Conservation (phyloP, 2,329 filamentous ascomycete genomes). For the Diaporthe ilicicola region DNA sequence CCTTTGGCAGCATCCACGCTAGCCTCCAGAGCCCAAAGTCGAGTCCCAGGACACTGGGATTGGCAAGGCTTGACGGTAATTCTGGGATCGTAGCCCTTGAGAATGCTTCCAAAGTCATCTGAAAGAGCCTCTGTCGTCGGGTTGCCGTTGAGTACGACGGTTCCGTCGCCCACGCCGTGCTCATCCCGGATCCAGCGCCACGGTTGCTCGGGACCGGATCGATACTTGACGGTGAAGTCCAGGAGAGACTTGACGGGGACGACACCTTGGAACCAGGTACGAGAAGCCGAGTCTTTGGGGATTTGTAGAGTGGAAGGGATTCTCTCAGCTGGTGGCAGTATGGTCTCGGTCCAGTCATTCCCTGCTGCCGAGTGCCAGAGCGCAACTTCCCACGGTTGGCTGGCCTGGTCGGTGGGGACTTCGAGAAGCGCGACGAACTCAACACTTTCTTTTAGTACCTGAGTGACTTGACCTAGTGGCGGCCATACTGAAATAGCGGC, state of each 20-base stretch:
- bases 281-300: constrained; percentile 43
- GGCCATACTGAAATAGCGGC: constrained; percentile 65
- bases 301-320: constrained; percentile 62
- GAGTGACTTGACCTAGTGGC: constrained; percentile 78
- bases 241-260: constrained; percentile 58
- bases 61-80: constrained; percentile 62
- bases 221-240: constrained; percentile 78
- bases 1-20: constrained; percentile 64
- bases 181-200: constrained; percentile 80
- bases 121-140: constrained; percentile 39
- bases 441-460: constrained; percentile 58
- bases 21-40: constrained; percentile 74
- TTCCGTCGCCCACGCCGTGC: constrained; percentile 69
- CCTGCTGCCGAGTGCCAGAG: constrained; percentile 70
- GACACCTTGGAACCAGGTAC: constrained; percentile 63
- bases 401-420: constrained; percentile 61
- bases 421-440: constrained; percentile 76
- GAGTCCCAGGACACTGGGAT: constrained; percentile 74
- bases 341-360: constrained; percentile 65
- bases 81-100: constrained; percentile 64
- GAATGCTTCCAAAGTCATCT: constrained; percentile 61
- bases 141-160: constrained; percentile 60
- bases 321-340: constrained; percentile 42
- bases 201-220: constrained; percentile 55
- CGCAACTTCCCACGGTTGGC: constrained; percentile 74